phyloP scores from a whole-genome alignment of 108 stramenopile genomes.

The Fragilaria crotonensis region DNA sequence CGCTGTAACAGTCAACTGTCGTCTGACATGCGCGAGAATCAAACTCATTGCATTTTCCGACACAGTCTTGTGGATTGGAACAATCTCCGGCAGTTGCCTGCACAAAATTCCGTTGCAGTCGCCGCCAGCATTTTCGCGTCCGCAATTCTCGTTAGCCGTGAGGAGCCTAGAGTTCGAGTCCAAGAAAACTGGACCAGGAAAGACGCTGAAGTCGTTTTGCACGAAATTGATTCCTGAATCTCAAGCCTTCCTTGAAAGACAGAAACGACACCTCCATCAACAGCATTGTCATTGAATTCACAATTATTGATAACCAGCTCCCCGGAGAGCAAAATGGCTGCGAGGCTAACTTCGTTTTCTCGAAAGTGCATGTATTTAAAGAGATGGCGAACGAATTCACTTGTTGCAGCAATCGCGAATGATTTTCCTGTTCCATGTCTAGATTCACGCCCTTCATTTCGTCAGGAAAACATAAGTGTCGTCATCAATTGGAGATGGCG shows the following conservation, averaged over 20 bases:
- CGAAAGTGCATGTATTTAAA: neutral
- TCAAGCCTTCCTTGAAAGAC: slow-evolving; percentile 4
- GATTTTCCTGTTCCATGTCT: neutral
- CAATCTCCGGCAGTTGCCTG: neutral
- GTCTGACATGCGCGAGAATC: neutral
- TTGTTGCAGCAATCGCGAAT: neutral
- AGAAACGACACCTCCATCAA: neutral
- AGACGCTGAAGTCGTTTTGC: neutral
- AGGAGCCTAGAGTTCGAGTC: neutral
- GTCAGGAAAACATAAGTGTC: no score
- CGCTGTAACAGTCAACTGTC: neutral
- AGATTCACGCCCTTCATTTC: neutral
- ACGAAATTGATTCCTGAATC: neutral
- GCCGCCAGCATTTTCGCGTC: neutral
- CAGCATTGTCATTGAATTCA: neutral
- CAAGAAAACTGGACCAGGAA: slow-evolving; percentile 1
- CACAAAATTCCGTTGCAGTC: neutral
- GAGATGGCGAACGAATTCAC: neutral
- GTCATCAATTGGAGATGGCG: no score
- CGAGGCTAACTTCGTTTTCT: neutral
- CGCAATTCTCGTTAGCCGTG: slow-evolving; percentile 1
- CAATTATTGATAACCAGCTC: neutral
- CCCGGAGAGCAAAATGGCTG: neutral
- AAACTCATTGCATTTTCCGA: slow-evolving; percentile 1
- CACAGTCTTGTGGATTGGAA: neutral